Evolutionary conservation across 1,139 yeast species (phyloP).

Genomic region (Meyerozyma carpophila): DNA sequence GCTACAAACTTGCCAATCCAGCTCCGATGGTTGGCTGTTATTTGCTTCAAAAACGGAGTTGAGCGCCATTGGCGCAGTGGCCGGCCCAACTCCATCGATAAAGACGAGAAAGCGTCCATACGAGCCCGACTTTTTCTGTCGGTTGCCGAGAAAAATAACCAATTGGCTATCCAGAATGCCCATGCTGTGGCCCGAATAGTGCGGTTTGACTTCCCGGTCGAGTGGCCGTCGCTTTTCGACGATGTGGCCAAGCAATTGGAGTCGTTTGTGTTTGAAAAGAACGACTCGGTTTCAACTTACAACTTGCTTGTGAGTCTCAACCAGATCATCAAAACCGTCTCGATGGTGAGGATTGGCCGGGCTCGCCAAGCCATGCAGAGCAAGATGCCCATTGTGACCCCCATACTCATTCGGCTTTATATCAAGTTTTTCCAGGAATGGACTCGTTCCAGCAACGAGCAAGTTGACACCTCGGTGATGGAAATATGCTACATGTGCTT

Average conservation of each 20-base stretch:
- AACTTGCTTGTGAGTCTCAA: conserved; percentile 65
- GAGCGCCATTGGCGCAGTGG: conserved; percentile 80
- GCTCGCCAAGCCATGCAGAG: conserved; percentile 74
- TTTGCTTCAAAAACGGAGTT: conserved; percentile 82
- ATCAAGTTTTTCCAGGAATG: conserved; percentile 55
- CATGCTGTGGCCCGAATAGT: conserved; percentile 74
- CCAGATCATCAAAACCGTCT: conserved; percentile 68
- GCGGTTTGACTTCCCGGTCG: conserved; percentile 77
- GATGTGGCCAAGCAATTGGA: conserved; percentile 39
- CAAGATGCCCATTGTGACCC: conserved; percentile 58
- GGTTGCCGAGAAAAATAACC: conserved; percentile 66
- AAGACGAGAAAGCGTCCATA: conserved; percentile 67
- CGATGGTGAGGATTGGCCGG: conserved; percentile 77
- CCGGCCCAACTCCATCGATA: conserved; percentile 48
- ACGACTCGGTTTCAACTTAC: conserved; percentile 49
- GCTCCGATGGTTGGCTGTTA: conserved; percentile 79
- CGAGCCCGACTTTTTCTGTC: conserved; percentile 52
- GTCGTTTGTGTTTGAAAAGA: conserved; percentile 41
- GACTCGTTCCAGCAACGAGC: conserved; percentile 31
- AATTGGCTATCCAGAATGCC: conserved; percentile 76
- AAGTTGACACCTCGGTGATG: conserved; percentile 39
- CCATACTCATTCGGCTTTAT: conserved; percentile 57
- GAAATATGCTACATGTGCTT: conserved; percentile 74
- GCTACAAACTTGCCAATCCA: conserved; percentile 55
- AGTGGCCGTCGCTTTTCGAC: conserved; percentile 79